These are phyloP conservation scores for Dendrocalamus latiflorus DNA, from an alignment of 202 grass and related monocot species.

Conservation along the genomic window DNA sequence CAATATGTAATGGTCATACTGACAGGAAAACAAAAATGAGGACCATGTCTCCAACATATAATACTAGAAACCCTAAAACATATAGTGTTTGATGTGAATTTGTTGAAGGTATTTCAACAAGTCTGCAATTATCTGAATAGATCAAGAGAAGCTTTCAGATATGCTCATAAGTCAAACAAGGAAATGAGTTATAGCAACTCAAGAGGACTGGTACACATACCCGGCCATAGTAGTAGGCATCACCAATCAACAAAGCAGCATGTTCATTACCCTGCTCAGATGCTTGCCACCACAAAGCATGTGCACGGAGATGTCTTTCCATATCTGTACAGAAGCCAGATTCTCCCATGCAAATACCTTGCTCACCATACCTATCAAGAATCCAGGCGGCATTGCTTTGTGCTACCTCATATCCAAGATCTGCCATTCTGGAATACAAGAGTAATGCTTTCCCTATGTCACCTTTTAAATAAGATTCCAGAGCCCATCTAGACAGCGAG, in stretches of 20 bases:
- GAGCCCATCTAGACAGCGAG: too few species aligned
- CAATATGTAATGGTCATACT: not conserved
- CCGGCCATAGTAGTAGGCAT: too few species aligned
- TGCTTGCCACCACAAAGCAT: conserved; percentile 99
- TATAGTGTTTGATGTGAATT: too few species aligned
- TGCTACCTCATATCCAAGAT: conserved; percentile 95
- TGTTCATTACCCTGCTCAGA: conserved; percentile 98
- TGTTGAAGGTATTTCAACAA: too few species aligned
- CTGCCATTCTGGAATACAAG: conserved; percentile 96
- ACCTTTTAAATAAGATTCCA: conserved; percentile 96
- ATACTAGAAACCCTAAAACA: not conserved
- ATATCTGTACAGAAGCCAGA: conserved; percentile 79
- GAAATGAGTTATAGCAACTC: too few species aligned
- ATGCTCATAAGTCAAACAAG: too few species aligned
- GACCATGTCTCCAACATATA: not conserved
- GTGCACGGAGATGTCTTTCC: conserved; percentile 85
- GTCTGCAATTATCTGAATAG: too few species aligned
- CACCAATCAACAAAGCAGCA: conserved; percentile 96
- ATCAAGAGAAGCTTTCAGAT: too few species aligned
- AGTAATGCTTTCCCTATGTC: conserved; percentile 90
- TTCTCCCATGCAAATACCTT: conserved; percentile 96
- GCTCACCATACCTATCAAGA: conserved; percentile 82
- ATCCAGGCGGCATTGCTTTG: conserved; percentile 99
- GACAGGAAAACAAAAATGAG: conserved; percentile 1
- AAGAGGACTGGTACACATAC: too few species aligned